These are phyloP conservation scores for Lachnellula willkommii DNA, from an alignment of 2,329 filamentous ascomycete genomes.

Conservation along the genomic window DNA sequence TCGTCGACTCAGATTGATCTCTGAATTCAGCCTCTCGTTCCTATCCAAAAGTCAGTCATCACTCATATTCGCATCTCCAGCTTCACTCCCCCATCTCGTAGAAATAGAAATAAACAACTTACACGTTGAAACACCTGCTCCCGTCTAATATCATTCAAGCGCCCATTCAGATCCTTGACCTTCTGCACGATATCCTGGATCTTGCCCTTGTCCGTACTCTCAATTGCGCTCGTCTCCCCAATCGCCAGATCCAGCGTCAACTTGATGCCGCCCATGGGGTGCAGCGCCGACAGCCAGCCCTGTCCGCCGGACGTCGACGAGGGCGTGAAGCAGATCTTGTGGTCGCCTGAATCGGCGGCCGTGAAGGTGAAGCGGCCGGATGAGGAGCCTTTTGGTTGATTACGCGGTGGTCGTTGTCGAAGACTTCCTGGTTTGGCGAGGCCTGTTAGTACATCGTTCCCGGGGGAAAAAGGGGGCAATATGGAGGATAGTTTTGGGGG, in stretches of 20 bases:
- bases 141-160: slow-evolving; percentile 80
- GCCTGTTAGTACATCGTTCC: too few species aligned
- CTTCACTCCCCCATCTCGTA: background rate
- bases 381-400: slow-evolving; percentile 73
- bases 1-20: slow-evolving; percentile 93
- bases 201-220: slow-evolving; percentile 90
- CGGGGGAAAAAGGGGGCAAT: slow-evolving; percentile 1
- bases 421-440: slow-evolving; percentile 62
- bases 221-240: slow-evolving; percentile 88
- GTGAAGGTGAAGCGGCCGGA: slow-evolving; percentile 91
- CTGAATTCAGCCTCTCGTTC: slow-evolving; percentile 97
- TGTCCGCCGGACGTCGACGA: slow-evolving; percentile 63
- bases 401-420: slow-evolving; percentile 96
- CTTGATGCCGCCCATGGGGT: slow-evolving; percentile 70
- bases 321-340: slow-evolving; percentile 91
- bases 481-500: slow-evolving; percentile 2
- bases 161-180: slow-evolving; percentile 80
- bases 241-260: slow-evolving; percentile 87
- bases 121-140: slow-evolving; percentile 97
- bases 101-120: slow-evolving; percentile 28
- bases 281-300: slow-evolving; percentile 65
- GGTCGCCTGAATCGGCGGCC: slow-evolving; percentile 88
- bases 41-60: slow-evolving; percentile 39
- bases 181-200: slow-evolving; percentile 83
- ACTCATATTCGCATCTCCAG: slow-evolving; percentile 4